These are phyloP conservation scores for Yamadazyma laniorum DNA, from an alignment of 805 yeast species.

Conservation along the genomic window DNA sequence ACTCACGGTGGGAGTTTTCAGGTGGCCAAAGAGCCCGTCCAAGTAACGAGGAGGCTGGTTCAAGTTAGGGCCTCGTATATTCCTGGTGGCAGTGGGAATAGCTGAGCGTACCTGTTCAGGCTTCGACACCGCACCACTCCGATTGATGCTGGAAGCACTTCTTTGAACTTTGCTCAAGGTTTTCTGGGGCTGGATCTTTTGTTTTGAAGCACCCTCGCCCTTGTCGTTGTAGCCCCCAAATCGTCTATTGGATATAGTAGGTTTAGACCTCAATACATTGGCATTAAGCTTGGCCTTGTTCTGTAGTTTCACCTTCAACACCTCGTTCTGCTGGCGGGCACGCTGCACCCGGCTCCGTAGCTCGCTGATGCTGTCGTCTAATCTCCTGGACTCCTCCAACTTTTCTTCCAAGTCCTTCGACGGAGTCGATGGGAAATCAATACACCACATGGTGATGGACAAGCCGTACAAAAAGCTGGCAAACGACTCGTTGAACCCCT, in stretches of 20 bases:
- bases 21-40: constrained; percentile 34
- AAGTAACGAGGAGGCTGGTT: constrained; percentile 45
- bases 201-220: background rate
- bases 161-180: background rate
- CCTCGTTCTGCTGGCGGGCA: constrained; percentile 23
- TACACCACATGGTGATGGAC: constrained; percentile 85
- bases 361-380: constrained; percentile 21
- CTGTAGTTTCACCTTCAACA: constrained; percentile 18
- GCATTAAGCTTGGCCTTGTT: constrained; percentile 5
- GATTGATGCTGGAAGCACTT: background rate
- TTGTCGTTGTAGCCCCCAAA: too few relatives aligned
- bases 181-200: background rate
- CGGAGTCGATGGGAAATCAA: constrained; percentile 57
- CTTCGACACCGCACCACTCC: background rate
- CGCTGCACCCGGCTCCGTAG: constrained; percentile 20
- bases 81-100: background rate
- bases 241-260: constrained; percentile 2
- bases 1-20: constrained; percentile 1
- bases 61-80: constrained; percentile 31
- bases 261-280: constrained; percentile 7
- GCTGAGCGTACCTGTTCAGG: background rate
- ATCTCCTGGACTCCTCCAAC: constrained; percentile 21
- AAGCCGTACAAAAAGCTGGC: constrained; percentile 76
- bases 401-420: constrained; percentile 33
- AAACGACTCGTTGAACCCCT: constrained; percentile 71